These are phyloP conservation scores for Medicago lupulina DNA, from an alignment of 306 rosid species.

Conservation along the genomic window DNA sequence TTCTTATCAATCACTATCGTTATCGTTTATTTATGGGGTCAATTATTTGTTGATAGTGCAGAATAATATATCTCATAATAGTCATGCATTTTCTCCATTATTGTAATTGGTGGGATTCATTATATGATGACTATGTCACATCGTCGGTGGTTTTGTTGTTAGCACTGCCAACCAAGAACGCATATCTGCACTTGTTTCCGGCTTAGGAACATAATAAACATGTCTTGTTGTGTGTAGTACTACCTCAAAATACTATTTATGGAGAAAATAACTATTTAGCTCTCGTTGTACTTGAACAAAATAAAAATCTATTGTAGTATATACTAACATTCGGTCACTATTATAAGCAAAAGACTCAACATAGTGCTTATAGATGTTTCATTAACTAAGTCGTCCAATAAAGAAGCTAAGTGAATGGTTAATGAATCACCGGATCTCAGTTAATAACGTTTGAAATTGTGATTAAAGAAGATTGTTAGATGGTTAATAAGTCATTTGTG, in stretches of 20 bases:
- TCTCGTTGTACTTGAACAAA: neutral
- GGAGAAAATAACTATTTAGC: too few species aligned
- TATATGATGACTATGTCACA: neutral
- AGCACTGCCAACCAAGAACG: neutral
- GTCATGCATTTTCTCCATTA: too few species aligned
- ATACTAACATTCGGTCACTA: too few species aligned
- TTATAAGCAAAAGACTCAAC: too few species aligned
- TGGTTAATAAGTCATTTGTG: neutral
- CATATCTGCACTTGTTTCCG: neutral
- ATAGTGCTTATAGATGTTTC: too few species aligned
- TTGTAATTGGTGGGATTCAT: too few species aligned
- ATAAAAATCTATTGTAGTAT: too few species aligned
- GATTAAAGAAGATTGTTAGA: neutral
- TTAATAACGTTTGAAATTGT: neutral
- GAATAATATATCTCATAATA: too few species aligned
- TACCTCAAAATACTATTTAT: neutral
- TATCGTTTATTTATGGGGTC: too few species aligned
- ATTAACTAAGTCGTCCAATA: neutral
- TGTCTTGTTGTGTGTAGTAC: neutral
- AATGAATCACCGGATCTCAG: neutral
- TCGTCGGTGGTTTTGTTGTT: neutral
- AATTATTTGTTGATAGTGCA: too few species aligned
- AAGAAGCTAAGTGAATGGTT: neutral
- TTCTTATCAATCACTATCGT: too few species aligned
- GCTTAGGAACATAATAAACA: neutral